Evolutionary conservation across 495 filamentous ascomycete genomes (phyloP).

Genomic region (Glarea lozoyensis): DNA sequence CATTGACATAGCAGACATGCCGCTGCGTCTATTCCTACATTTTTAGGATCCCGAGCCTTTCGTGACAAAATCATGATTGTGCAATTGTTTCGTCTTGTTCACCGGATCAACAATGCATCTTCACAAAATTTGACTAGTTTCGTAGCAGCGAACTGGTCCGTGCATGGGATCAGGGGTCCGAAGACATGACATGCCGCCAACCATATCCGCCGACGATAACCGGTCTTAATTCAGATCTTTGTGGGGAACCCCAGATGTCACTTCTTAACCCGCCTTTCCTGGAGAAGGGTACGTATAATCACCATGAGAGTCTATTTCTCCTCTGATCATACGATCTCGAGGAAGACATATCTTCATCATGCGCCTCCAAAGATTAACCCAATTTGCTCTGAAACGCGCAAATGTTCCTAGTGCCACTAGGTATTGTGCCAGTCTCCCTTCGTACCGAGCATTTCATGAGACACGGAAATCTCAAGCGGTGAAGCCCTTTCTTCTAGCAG

Average conservation of each 20-base stretch:
- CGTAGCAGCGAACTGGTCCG: not conserved
- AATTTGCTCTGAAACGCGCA: slow-evolving; percentile 32
- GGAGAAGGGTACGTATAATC: slow-evolving; percentile 6
- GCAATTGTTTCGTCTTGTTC: no score
- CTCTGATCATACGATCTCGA: slow-evolving; percentile 5
- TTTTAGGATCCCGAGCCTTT: slow-evolving; percentile 10
- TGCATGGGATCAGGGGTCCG: not conserved
- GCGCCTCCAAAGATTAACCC: slow-evolving; percentile 36
- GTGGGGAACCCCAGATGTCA: slow-evolving; percentile 10
- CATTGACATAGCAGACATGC: slow-evolving; percentile 39
- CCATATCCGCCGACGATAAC: slow-evolving; percentile 8
- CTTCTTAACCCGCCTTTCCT: slow-evolving; percentile 3
- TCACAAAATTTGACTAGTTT: no score
- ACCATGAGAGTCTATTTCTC: slow-evolving; percentile 1
- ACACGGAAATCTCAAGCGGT: slow-evolving; percentile 49
- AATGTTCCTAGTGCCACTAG: slow-evolving; percentile 26
- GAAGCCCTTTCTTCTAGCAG: slow-evolving; percentile 84
- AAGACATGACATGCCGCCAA: no score
- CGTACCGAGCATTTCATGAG: slow-evolving; percentile 46
- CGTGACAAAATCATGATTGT: slow-evolving; percentile 16
- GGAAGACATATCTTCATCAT: slow-evolving; percentile 23
- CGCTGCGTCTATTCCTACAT: slow-evolving; percentile 13
- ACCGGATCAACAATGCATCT: no score
- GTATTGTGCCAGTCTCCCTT: no score
- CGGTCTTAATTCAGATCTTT: slow-evolving; percentile 1